Evolutionary conservation across 805 yeast species (phyloP).

Genomic region (Spathaspora hagerdaliae): DNA sequence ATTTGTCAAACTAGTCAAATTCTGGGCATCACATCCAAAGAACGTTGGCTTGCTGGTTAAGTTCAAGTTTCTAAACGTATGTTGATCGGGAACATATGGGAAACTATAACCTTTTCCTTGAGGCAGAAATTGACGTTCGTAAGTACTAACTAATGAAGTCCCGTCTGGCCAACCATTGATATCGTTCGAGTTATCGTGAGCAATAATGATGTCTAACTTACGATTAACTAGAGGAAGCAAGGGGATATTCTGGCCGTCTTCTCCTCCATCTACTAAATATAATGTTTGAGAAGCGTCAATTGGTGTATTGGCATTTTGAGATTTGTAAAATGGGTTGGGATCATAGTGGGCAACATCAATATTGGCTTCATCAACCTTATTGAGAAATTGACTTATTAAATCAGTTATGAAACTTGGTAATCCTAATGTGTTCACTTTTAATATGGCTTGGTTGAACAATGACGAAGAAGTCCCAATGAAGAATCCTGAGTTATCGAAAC

Average conservation of each 20-base stretch:
- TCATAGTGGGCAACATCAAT: constrained; percentile 50
- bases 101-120: constrained; percentile 60
- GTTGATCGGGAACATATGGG: constrained; percentile 75
- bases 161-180: constrained; percentile 37
- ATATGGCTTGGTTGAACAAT: constrained; percentile 64
- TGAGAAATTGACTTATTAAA: constrained; percentile 14
- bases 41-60: constrained; percentile 69
- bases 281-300: constrained; percentile 21
- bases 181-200: constrained; percentile 36
- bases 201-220: constrained; percentile 32
- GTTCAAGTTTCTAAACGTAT: constrained; percentile 55
- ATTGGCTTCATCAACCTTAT: constrained; percentile 29
- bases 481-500: constrained; percentile 80
- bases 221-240: constrained; percentile 34
- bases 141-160: constrained; percentile 27
- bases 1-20: constrained; percentile 47
- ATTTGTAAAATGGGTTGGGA: constrained; percentile 62
- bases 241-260: constrained; percentile 36
- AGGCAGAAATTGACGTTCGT: constrained; percentile 28
- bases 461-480: constrained; percentile 81
- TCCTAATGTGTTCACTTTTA: constrained; percentile 46
- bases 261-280: constrained; percentile 39
- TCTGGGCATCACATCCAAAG: constrained; percentile 75
- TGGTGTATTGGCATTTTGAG: constrained; percentile 25
- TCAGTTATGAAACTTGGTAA: neutral